Conservation (phyloP, 1,139 yeast genomes). For the Pneumocystis oryctolagi region DNA sequence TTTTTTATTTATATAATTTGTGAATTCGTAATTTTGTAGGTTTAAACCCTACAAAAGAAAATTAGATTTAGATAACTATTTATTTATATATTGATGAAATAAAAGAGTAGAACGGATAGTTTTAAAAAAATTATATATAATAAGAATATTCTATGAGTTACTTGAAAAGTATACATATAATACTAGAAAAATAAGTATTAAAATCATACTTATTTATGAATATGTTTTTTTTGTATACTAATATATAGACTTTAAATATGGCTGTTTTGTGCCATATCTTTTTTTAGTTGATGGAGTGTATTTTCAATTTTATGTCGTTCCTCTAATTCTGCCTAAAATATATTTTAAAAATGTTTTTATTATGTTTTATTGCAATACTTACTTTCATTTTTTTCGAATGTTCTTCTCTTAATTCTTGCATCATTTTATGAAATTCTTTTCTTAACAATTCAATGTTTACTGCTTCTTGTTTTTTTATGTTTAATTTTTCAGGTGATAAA, state of each 20-base stretch:
- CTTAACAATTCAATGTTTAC: slow-evolving; percentile 13
- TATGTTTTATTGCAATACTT: not conserved
- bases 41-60: not conserved
- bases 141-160: not conserved
- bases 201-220: not conserved
- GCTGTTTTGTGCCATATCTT: slow-evolving; percentile 12
- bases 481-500: not conserved
- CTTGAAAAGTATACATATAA: not conserved
- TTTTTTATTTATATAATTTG: not conserved
- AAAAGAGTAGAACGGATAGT: not conserved
- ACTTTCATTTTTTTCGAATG: slow-evolving; percentile 12
- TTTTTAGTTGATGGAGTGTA: slow-evolving; percentile 6
- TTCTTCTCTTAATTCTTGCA: slow-evolving; percentile 13
- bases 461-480: slow-evolving; percentile 8
- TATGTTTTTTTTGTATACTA: not conserved
- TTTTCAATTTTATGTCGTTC: slow-evolving; percentile 16
- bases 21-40: not conserved
- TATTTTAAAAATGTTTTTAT: not conserved
- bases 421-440: slow-evolving; percentile 15
- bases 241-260: not conserved
- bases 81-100: not conserved
- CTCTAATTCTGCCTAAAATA: slow-evolving; percentile 13
- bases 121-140: not conserved
- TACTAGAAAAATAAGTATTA: not conserved
- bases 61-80: not conserved